Percentiles rank a stretch among this genome's conserved stretches.
These are phyloP conservation scores for Dissoconium aciculare DNA, from an alignment of 2,329 filamentous ascomycete species.

Conservation along the genomic window DNA sequence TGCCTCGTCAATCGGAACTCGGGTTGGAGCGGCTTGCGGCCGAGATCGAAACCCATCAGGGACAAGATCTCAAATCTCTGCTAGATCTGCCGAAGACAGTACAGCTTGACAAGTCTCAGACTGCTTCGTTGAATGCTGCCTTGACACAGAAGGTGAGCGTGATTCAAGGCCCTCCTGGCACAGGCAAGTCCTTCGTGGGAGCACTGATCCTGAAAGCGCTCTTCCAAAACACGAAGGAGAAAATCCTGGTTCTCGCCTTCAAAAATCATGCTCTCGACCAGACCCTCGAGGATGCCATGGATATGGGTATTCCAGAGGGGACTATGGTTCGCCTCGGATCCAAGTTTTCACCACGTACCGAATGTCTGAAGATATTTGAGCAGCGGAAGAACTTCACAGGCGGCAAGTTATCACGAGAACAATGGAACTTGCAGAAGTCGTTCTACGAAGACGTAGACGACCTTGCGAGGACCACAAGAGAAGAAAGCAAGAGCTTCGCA, in stretches of 20 bases:
- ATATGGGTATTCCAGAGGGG: constrained; percentile 30
- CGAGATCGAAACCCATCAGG: constrained; percentile 9
- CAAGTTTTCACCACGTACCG: constrained; percentile 36
- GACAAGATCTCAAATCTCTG: constrained; percentile 21
- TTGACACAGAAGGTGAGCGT: constrained; percentile 41
- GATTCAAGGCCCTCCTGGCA: constrained; percentile 62
- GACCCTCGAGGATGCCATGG: constrained; percentile 45
- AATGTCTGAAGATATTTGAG: constrained; percentile 33
- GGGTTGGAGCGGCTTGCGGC: too few relatives aligned
- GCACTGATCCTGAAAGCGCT: constrained; percentile 46
- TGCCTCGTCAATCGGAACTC: constrained; percentile 10
- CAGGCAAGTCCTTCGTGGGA: constrained; percentile 62
- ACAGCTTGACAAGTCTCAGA: constrained; percentile 40
- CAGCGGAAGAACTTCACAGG: too few relatives aligned
- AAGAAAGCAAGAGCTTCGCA: too few relatives aligned
- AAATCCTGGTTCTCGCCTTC: constrained; percentile 46
- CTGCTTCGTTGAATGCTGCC: constrained; percentile 39
- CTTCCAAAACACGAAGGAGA: constrained; percentile 34
- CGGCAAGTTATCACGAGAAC: too few relatives aligned
- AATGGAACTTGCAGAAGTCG: too few relatives aligned
- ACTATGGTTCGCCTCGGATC: constrained; percentile 47
- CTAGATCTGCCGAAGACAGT: constrained; percentile 23
- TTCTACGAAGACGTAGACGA: constrained; percentile 1
- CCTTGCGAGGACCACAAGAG: not conserved
- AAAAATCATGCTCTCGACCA: constrained; percentile 44